These are phyloP conservation scores for Penicillium ochrochloron DNA, from an alignment of 495 filamentous ascomycete species.

Conservation along the genomic window DNA sequence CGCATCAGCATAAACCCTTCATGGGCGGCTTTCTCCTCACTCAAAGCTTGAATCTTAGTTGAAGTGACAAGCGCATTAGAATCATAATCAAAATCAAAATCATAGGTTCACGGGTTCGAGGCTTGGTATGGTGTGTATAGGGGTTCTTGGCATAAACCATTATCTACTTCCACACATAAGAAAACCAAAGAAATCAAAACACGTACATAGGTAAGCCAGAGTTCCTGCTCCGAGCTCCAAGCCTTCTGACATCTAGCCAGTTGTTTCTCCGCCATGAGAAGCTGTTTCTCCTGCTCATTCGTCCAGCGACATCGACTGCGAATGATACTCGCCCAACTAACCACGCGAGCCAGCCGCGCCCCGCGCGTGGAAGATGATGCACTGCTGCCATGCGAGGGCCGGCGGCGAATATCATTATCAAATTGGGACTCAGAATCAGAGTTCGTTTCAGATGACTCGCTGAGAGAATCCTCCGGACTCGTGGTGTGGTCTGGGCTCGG, in stretches of 20 bases:
- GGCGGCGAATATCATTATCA: conserved; percentile 9
- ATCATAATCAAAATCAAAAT: not conserved
- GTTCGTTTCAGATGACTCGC: conserved; percentile 13
- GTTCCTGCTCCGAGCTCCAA: conserved; percentile 50
- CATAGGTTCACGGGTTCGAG: not conserved
- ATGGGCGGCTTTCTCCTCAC: conserved; percentile 47
- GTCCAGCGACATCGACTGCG: conserved; percentile 42
- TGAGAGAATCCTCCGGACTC: conserved; percentile 2
- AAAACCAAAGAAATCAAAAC: not conserved
- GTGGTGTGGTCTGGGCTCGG: conserved; percentile 16
- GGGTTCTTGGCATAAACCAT: conserved; percentile 1
- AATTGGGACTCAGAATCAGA: conserved; percentile 16
- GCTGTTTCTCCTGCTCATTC: conserved; percentile 38
- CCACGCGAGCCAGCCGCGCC: conserved; percentile 26
- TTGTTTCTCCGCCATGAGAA: conserved; percentile 36
- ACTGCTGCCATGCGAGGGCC: not conserved
- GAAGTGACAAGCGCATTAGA: conserved; percentile 14
- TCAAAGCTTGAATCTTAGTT: conserved; percentile 40
- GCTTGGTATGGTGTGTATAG: not conserved
- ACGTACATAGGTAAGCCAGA: conserved; percentile 48
- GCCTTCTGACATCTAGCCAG: conserved; percentile 47
- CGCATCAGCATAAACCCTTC: conserved; percentile 41
- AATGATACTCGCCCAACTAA: conserved; percentile 45
- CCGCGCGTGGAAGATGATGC: conserved; percentile 17
- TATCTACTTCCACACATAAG: not conserved